phyloP scores from a whole-genome alignment of 2,329 filamentous ascomycete genomes.

The Monosporascus sp. region DNA sequence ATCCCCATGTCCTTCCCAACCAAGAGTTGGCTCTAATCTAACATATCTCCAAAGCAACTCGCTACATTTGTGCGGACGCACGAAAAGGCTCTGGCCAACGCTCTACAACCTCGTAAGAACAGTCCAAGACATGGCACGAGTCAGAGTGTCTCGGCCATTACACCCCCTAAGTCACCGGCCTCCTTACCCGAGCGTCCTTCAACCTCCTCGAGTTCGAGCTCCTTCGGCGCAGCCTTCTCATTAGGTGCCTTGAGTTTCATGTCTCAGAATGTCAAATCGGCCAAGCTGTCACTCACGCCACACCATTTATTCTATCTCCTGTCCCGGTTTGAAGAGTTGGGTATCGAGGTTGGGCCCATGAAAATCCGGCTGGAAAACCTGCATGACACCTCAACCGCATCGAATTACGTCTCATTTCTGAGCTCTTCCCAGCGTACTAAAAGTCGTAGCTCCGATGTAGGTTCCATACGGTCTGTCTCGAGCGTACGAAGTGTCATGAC shows the following conservation, averaged over 20 bases:
- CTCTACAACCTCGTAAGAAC: conserved; percentile 75
- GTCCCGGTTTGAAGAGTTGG: conserved; percentile 88
- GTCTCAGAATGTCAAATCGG: conserved; percentile 79
- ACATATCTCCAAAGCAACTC: conserved; percentile 62
- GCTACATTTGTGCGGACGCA: conserved; percentile 94
- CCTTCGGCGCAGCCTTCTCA: conserved; percentile 79
- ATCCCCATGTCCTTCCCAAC: conserved; percentile 21
- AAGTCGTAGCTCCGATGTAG: conserved; percentile 73
- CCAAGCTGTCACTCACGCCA: conserved; percentile 86
- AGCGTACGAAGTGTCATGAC: conserved; percentile 98
- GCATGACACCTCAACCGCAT: conserved; percentile 76
- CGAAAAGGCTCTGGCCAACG: conserved; percentile 95
- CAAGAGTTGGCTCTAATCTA: conserved; percentile 69
- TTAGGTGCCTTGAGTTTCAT: conserved; percentile 80
- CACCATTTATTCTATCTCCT: conserved; percentile 97
- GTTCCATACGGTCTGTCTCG: conserved; percentile 91
- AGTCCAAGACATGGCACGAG: conserved; percentile 63
- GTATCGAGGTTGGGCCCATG: conserved; percentile 89
- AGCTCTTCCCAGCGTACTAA: conserved; percentile 76
- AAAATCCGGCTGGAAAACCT: conserved; percentile 93
- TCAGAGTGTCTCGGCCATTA: conserved; percentile 56
- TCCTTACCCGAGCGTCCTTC: conserved; percentile 54
- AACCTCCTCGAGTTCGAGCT: conserved; percentile 64
- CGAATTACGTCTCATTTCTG: conserved; percentile 94
- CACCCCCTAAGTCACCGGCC: conserved; percentile 50